phyloP scores from a whole-genome alignment of 805 yeast genomes.

The Myxozyma kluyveri region DNA sequence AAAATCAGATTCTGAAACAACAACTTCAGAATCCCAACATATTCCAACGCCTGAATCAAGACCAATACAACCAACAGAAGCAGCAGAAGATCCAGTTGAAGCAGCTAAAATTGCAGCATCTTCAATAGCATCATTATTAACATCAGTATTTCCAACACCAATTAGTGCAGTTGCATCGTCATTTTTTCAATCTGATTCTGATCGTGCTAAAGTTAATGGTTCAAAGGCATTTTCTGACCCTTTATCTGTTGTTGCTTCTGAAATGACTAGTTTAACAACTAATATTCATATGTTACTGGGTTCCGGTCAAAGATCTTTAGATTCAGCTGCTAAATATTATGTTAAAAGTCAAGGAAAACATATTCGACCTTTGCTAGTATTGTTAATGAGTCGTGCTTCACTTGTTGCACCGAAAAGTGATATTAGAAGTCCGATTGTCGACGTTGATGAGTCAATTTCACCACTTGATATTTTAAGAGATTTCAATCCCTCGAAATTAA shows the following conservation, averaged over 20 bases:
- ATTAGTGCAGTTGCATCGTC: neutral
- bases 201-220: slow-evolving; percentile 8
- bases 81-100: neutral
- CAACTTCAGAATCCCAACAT: neutral
- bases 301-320: slow-evolving; percentile 88
- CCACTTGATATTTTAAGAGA: slow-evolving; percentile 86
- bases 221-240: slow-evolving; percentile 55
- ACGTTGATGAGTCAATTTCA: slow-evolving; percentile 51
- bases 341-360: slow-evolving; percentile 96
- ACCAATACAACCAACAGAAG: neutral
- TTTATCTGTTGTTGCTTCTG: slow-evolving; percentile 83
- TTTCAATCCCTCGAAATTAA: slow-evolving; percentile 59
- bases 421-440: slow-evolving; percentile 34
- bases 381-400: slow-evolving; percentile 79
- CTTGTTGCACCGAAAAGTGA: slow-evolving; percentile 39
- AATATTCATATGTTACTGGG: slow-evolving; percentile 86
- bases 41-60: neutral
- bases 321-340: slow-evolving; percentile 89
- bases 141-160: slow-evolving; percentile 7
- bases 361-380: slow-evolving; percentile 85
- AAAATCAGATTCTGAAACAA: neutral
- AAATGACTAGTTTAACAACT: slow-evolving; percentile 83
- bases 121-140: slow-evolving; percentile 8
- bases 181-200: slow-evolving; percentile 3
- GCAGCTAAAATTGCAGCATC: neutral